phyloP scores from a whole-genome alignment of 2,329 filamentous ascomycete genomes.

The Paracorniculantispora psalliotae region DNA sequence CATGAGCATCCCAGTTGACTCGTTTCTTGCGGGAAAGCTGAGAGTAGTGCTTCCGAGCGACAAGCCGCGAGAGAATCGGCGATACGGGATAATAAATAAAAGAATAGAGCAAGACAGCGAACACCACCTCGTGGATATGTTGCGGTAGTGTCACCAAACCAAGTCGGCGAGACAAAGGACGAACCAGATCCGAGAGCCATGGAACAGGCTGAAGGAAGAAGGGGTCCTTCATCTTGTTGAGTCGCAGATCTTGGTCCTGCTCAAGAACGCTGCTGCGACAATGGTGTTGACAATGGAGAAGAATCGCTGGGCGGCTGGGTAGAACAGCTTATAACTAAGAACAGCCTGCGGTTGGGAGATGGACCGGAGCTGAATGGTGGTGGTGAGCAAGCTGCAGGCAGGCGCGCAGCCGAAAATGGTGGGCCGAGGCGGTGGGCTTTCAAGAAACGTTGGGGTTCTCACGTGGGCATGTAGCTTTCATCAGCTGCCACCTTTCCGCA shows the following conservation, averaged over 20 bases:
- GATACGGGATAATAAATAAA: constrained; percentile 62
- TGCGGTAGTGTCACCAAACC: constrained; percentile 62
- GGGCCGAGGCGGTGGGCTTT: constrained; percentile 14
- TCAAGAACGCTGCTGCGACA: neutral
- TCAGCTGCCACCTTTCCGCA: constrained; percentile 1
- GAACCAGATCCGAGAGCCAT: constrained; percentile 49
- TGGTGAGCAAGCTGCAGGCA: neutral
- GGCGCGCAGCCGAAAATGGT: constrained; percentile 9
- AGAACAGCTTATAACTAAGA: neutral
- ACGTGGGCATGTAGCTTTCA: constrained; percentile 9
- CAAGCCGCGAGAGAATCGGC: constrained; percentile 56
- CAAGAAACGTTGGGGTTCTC: constrained; percentile 13
- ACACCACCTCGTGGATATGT: constrained; percentile 72
- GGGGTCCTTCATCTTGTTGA: constrained; percentile 61
- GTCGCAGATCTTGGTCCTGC: neutral
- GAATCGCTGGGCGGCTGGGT: neutral
- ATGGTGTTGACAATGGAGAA: neutral
- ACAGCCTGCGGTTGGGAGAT: neutral
- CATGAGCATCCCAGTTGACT: constrained; percentile 81
- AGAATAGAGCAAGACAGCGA: constrained; percentile 64
- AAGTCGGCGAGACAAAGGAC: constrained; percentile 60
- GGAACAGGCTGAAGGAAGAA: constrained; percentile 61
- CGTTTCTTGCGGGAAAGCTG: constrained; percentile 57
- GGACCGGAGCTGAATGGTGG: neutral
- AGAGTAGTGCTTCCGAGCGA: constrained; percentile 61